Base-by-base conservation (phyloP, 345 rosid species). In the Noccaea bulbosa region DNA sequence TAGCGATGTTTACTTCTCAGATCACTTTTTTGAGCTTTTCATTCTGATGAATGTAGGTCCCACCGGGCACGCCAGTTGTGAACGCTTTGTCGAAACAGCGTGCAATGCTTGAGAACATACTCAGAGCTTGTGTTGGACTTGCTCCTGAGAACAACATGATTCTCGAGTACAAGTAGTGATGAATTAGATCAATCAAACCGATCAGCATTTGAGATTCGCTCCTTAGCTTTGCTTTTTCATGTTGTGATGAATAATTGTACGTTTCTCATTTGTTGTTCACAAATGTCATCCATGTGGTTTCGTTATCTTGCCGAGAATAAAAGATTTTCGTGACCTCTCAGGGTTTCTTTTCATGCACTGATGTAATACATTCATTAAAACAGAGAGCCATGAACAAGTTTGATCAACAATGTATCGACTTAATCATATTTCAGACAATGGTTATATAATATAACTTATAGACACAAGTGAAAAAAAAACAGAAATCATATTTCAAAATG, bases 131-230 rank as follows among this genome's bases (percentile, higher is more conserved):
- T 70, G 80, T 91, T 52, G 99, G 99, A 11, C 80, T 94, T 86
- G 83, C 99, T 70, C 99, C 99, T 0, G 99, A 94, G 82, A 94
- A 91, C 88, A 91, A 94, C 87, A 94, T 94, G 99, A 94, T 91
- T 65, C 81, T 94, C 84, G 99, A 94, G 57, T 94, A 88, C 91
- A 94, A 89, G 82, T 94, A 89, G 82, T 94, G 96, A 94, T 45
- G 16, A 52, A 53, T 8, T 20, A 8, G 12, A 58, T 7, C 44
- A 30, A 33, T 56, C 64, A 34, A 34, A 20, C 11, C 20, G 16
- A 34, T 69, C 47, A 61, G 44, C 14, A 12, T 8, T 20, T 0
- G 4, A 43, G 64, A 34, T 54, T 22, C 56, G 49, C 54, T 20
- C 56, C 35, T 39, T 65, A 16, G 58, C 15, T 17, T 65, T 32